A percentile compares a stretch with the other conserved stretches of the same genome.
phyloP scores from a whole-genome alignment of 768 basidiomycete genomes.

The Russula lepida region DNA sequence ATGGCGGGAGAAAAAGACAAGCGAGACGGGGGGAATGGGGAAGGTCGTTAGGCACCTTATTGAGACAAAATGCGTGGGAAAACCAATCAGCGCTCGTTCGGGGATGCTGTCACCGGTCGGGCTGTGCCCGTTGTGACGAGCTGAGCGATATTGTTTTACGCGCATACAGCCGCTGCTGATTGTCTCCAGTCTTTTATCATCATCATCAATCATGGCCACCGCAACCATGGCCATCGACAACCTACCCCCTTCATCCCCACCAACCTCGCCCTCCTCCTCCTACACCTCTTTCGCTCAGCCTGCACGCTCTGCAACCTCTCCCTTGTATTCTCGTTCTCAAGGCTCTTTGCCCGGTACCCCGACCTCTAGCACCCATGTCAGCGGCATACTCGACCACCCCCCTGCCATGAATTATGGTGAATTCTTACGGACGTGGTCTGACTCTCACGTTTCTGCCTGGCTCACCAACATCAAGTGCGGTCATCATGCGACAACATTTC shows the following conservation, averaged over 20 bases:
- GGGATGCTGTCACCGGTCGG: not conserved
- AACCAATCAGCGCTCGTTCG: not conserved
- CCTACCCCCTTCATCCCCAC: slow-evolving; percentile 31
- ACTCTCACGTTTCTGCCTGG: slow-evolving; percentile 68
- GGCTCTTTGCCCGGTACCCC: slow-evolving; percentile 37
- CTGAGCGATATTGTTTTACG: not conserved
- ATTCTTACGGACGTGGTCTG: slow-evolving; percentile 63
- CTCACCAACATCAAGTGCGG: slow-evolving; percentile 69
- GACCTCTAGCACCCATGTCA: slow-evolving; percentile 26
- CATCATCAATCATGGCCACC: slow-evolving; percentile 15
- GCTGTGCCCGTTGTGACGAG: not conserved
- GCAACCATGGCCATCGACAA: slow-evolving; percentile 29
- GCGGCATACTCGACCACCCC: slow-evolving; percentile 45
- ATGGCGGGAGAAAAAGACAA: not conserved
- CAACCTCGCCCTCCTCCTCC: slow-evolving; percentile 31
- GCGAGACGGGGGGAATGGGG: not conserved
- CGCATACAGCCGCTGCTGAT: not conserved
- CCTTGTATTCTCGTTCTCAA: slow-evolving; percentile 34
- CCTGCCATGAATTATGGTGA: slow-evolving; percentile 50
- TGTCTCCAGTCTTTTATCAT: not conserved
- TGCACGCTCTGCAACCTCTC: slow-evolving; percentile 29
- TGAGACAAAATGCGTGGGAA: not conserved
- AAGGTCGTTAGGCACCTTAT: not conserved
- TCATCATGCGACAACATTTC: slow-evolving; percentile 60
- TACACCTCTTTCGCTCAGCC: slow-evolving; percentile 31